Base-by-base conservation (phyloP, 805 yeast species). In the Saturnispora sekii region DNA sequence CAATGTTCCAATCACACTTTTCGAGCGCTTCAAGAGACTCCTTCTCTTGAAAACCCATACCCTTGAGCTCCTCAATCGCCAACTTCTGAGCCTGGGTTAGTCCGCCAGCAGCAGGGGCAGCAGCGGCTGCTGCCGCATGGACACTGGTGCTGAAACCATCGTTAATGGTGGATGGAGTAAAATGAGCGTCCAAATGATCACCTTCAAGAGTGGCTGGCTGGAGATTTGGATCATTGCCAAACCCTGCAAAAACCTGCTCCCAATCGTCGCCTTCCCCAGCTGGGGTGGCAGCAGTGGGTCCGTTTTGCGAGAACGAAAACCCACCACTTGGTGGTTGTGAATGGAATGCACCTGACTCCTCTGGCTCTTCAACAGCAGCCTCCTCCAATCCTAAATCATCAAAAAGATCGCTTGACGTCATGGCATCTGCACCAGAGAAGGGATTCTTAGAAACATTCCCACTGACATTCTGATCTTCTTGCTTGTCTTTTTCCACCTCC, bases 181-280 rank as follows among this genome's bases (percentile, higher is more conserved):
- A 51, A 12, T 43, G 43, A 10, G 48, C 30, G 11, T 50, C 46
- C 17, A 34, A 42, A 18, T 21, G 12, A 9, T 37, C 46, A 18
- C 34, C 34, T n/a, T 50, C 56, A 14, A 47, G 34, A 10, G 43
- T 32, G 1, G 49, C 50, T 5, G 53, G 49, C 29, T 55, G 51
- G 43, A 56, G 26, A 18, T 45, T 51, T 32, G 61, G 64, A 51
- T 61, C 70, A 51, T 81, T 82, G 14, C 90, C 89, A 59, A 85
- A 84, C 0, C 94, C 95, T 3, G 94, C 90, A 66, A 88, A 88
- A 21, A 88, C 73, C 64, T 86, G 89, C 57, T 88, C 96, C 97
- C 97, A 88, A 61, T 88, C 97, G 56, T 86, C 95, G 43, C 58
- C 66, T 17, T 34, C 35, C 4, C 72, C 70, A 30, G 70, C 70